Percentiles rank a stretch among this genome's conserved stretches.
Evolutionary conservation across 176 grass and related monocot species (phyloP).

Genomic region (Pharus latifolius): DNA sequence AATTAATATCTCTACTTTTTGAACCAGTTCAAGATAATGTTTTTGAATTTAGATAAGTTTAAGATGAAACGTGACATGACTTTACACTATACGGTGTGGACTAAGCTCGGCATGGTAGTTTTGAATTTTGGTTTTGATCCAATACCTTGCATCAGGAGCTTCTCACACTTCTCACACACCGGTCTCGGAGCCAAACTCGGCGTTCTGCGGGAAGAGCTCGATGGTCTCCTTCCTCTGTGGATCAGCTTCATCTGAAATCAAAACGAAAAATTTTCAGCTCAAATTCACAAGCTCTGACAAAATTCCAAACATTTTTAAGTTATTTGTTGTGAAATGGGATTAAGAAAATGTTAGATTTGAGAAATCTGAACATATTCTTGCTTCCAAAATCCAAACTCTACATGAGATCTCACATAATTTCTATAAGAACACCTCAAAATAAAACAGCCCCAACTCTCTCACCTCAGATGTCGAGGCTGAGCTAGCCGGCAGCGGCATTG

Average conservation of each 20-base stretch:
- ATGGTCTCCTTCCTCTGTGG: slow-evolving; percentile 23
- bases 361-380: neutral
- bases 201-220: slow-evolving; percentile 61
- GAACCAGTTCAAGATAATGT: no score
- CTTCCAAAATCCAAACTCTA: neutral
- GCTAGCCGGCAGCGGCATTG: slow-evolving; percentile 32
- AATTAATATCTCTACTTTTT: no score
- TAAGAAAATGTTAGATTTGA: neutral
- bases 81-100: no score
- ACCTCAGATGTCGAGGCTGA: slow-evolving; percentile 53
- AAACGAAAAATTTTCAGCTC: neutral
- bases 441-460: neutral
- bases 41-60: no score
- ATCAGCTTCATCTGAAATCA: slow-evolving; percentile 47
- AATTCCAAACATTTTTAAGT: neutral
- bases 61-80: no score
- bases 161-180: neutral
- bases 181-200: slow-evolving; percentile 22
- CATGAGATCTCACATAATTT: neutral
- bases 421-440: no score
- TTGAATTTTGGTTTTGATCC: neutral
- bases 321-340: neutral
- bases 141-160: slow-evolving; percentile 29
- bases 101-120: no score
- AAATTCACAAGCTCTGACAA: neutral